These are phyloP conservation scores for Raffaelea albimanens DNA, from an alignment of 2,329 filamentous ascomycete species.

Conservation along the genomic window DNA sequence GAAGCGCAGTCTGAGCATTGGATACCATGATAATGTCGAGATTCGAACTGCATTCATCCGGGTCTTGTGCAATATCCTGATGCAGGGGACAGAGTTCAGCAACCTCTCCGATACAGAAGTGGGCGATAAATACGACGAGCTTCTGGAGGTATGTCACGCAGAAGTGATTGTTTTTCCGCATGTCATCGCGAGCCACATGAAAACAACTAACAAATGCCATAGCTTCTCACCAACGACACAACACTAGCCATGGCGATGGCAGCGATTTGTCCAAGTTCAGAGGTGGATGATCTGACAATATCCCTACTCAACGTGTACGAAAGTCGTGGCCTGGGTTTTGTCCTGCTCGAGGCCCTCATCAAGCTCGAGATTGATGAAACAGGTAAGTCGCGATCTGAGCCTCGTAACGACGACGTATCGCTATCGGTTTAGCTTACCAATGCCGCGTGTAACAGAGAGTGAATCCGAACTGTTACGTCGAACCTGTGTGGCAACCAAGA, in stretches of 20 bases:
- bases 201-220: not conserved
- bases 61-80: conserved; percentile 59
- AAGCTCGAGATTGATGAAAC: conserved; percentile 61
- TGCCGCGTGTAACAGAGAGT: conserved; percentile 39
- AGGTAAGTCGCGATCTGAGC: conserved; percentile 26
- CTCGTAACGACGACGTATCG: not conserved
- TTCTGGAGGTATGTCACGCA: conserved; percentile 40
- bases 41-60: conserved; percentile 62
- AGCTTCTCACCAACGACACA: conserved; percentile 54
- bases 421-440: not conserved
- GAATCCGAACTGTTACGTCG: conserved; percentile 59
- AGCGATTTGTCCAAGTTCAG: conserved; percentile 55
- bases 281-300: conserved; percentile 60
- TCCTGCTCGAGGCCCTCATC: conserved; percentile 55
- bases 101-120: conserved; percentile 58
- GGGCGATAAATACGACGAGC: conserved; percentile 58
- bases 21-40: conserved; percentile 61
- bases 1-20: conserved; percentile 60
- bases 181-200: conserved; percentile 1
- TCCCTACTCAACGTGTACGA: conserved; percentile 63
- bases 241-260: conserved; percentile 55
- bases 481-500: conserved; percentile 63
- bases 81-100: conserved; percentile 64
- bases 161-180: conserved; percentile 6
- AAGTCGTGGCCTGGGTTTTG: conserved; percentile 52